phyloP scores from a whole-genome alignment of 1,284 basidiomycete species.

The Tilletia setariae region DNA sequence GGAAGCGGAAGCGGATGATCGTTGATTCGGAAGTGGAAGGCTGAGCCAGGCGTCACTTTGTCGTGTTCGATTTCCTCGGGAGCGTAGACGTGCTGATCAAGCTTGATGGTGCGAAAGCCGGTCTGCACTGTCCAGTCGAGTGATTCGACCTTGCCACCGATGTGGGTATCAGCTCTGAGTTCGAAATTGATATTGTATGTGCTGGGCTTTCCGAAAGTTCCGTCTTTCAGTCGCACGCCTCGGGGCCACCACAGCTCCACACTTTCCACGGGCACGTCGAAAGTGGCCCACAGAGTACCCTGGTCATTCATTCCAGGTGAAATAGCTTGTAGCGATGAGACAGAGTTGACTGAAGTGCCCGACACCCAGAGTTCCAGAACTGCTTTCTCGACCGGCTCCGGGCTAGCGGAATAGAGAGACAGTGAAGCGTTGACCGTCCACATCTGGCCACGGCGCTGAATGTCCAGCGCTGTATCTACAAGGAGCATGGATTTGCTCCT shows the following conservation, averaged over 20 bases:
- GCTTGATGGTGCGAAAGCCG: conserved; percentile 39
- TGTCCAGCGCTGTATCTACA: not conserved
- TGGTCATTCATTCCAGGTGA: not conserved
- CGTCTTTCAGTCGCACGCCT: not conserved
- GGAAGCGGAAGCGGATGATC: conserved; percentile 27
- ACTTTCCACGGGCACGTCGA: not conserved
- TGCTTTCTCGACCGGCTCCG: not conserved
- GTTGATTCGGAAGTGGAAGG: conserved; percentile 39
- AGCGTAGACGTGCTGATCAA: conserved; percentile 32
- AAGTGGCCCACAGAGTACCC: not conserved
- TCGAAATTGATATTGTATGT: not conserved
- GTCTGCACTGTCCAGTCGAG: conserved; percentile 25
- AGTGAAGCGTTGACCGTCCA: not conserved
- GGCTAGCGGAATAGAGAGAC: not conserved
- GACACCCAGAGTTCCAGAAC: not conserved
- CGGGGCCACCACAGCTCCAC: conserved; percentile 10
- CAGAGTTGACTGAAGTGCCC: not conserved
- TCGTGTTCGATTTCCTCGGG: conserved; percentile 23
- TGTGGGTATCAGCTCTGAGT: not conserved
- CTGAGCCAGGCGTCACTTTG: conserved; percentile 26
- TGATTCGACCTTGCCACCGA: not conserved
- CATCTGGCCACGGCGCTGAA: not conserved
- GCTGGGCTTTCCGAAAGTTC: not conserved
- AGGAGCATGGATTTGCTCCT: not conserved
- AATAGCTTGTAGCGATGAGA: not conserved